These are phyloP conservation scores for Aegilops longissima DNA, from an alignment of 176 grass and related monocot genomes.

Conservation along the genomic window DNA sequence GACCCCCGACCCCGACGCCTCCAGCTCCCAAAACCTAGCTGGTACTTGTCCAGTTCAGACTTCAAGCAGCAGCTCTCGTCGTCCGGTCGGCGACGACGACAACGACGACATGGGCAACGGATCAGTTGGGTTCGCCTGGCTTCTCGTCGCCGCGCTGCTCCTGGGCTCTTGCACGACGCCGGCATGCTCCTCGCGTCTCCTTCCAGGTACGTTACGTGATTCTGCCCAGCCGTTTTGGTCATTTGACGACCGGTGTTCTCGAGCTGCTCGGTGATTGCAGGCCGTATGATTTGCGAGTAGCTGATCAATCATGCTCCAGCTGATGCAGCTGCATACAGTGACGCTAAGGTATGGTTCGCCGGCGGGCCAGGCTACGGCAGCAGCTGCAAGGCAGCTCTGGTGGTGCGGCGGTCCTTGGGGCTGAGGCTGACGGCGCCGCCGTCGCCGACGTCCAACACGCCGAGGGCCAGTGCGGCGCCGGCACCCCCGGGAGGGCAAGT, in stretches of 20 bases:
- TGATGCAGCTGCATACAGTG: neutral
- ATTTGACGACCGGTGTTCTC: neutral
- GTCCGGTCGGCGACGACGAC: neutral
- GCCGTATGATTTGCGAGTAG: neutral
- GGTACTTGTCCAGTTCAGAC: neutral
- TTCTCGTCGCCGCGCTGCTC: slow-evolving; percentile 5
- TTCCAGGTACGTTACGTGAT: neutral
- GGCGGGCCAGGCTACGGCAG: neutral
- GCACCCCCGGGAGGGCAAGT: neutral
- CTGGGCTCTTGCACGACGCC: neutral
- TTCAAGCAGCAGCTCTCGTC: neutral
- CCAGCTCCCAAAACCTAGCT: neutral
- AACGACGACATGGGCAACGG: too few species aligned
- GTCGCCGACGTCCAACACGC: slow-evolving; percentile 10
- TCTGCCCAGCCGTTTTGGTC: neutral
- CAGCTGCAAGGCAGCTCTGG: neutral
- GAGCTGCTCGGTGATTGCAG: too few species aligned
- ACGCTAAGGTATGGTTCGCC: neutral
- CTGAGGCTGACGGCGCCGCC: neutral
- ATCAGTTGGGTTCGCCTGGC: neutral
- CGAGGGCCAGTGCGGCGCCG: neutral
- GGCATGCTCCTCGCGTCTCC: neutral
- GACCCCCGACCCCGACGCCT: neutral
- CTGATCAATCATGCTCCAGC: neutral
- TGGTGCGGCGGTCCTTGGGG: neutral